Percentiles rank a stretch among this genome's conserved stretches.
phyloP scores from a whole-genome alignment of 140 eudicot genomes.

The Flaveria floridana region DNA sequence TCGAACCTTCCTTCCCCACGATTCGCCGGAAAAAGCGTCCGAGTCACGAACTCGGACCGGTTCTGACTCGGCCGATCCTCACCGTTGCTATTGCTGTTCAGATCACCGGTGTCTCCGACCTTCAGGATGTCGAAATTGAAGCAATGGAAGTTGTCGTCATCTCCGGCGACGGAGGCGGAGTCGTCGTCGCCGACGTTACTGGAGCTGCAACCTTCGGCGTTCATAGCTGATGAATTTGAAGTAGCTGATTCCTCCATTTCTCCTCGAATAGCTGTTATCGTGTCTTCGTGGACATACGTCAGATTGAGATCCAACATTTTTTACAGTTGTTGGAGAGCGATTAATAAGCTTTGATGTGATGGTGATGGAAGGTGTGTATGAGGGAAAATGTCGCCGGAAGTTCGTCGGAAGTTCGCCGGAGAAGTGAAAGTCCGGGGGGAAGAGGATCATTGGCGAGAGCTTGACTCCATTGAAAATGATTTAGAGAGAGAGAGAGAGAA shows the following conservation, averaged over 20 bases:
- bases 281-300: slow-evolving; percentile 24
- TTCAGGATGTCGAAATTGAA: slow-evolving; percentile 50
- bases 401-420: neutral
- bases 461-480: slow-evolving; percentile 21
- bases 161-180: slow-evolving; percentile 34
- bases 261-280: neutral
- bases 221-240: slow-evolving; percentile 41
- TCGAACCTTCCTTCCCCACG: slow-evolving; percentile 22
- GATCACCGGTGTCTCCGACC: slow-evolving; percentile 30
- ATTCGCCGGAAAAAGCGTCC: slow-evolving; percentile 53
- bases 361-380: neutral
- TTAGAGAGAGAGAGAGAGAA: slow-evolving; percentile 20
- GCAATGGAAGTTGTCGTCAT: slow-evolving; percentile 32
- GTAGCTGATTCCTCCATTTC: slow-evolving; percentile 45
- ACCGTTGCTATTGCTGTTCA: slow-evolving; percentile 19
- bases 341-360: neutral
- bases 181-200: slow-evolving; percentile 44
- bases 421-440: slow-evolving; percentile 6
- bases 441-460: slow-evolving; percentile 12
- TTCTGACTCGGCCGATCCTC: slow-evolving; percentile 31
- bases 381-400: neutral
- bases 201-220: slow-evolving; percentile 39
- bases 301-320: slow-evolving; percentile 65
- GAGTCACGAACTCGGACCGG: slow-evolving; percentile 50
- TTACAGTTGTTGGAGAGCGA: neutral